Conservation (phyloP, 2,329 filamentous ascomycete genomes). For the Cladophialophora yegresii region DNA sequence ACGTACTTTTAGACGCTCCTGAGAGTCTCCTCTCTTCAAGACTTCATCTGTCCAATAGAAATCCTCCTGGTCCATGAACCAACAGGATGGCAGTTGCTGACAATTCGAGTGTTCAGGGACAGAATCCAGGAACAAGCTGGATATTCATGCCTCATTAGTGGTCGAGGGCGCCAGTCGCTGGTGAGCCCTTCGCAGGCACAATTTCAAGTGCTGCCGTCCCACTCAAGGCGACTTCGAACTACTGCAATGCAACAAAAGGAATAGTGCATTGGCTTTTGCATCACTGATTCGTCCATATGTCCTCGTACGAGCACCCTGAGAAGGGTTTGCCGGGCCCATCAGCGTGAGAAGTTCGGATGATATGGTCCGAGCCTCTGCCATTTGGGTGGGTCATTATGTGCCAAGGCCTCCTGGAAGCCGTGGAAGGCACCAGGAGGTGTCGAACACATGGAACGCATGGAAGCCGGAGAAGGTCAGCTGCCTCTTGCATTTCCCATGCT, state of each 20-base stretch:
- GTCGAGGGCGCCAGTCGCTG: too few species aligned
- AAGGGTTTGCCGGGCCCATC: neutral
- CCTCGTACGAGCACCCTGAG: neutral
- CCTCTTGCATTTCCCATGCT: neutral
- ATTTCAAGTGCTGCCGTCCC: neutral
- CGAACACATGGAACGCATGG: too few species aligned
- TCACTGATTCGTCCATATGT: neutral
- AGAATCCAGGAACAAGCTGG: neutral
- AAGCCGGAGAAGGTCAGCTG: neutral
- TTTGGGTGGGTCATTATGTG: neutral
- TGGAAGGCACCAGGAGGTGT: slow-evolving; percentile 3
- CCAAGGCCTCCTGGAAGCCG: slow-evolving; percentile 9
- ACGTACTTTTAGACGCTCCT: neutral
- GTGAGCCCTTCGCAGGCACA: neutral
- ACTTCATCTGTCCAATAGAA: neutral
- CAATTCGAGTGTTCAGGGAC: neutral
- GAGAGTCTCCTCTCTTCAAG: neutral
- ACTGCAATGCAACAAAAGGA: neutral
- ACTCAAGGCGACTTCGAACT: neutral
- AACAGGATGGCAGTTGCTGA: neutral
- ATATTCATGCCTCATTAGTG: neutral
- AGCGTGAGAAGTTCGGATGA: neutral
- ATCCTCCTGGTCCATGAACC: neutral
- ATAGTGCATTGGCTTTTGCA: neutral
- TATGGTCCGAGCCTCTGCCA: neutral